Percentiles rank a stretch among this genome's conserved stretches.
These are phyloP conservation scores for Sugiyamaella novakii DNA, from an alignment of 1,139 yeast genomes.

Conservation along the genomic window DNA sequence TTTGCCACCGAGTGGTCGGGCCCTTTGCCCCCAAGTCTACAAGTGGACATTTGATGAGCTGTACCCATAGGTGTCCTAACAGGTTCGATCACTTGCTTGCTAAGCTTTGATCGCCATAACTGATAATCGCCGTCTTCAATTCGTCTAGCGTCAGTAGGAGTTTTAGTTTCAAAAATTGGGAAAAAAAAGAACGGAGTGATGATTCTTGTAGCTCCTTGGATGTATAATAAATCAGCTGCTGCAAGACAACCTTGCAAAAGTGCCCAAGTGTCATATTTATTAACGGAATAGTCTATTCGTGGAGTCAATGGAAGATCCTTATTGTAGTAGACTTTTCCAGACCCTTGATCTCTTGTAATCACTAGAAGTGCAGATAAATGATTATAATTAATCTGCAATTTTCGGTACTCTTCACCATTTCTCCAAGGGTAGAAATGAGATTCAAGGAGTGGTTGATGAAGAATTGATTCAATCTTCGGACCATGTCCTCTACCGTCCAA, in stretches of 20 bases:
- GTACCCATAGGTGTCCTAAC: conserved; percentile 50
- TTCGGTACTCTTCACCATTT: conserved; percentile 44
- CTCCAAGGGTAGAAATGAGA: conserved; percentile 51
- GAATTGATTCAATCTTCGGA: conserved; percentile 55
- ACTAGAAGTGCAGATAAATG: conserved; percentile 49
- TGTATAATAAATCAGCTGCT: conserved; percentile 53
- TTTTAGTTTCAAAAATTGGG: conserved; percentile 47
- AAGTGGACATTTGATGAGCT: conserved; percentile 65
- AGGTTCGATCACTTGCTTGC: conserved; percentile 39
- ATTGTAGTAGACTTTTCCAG: conserved; percentile 43
- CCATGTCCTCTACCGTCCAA: conserved; percentile 62
- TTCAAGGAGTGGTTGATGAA: conserved; percentile 52
- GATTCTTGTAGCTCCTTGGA: conserved; percentile 56
- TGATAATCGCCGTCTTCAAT: conserved; percentile 52
- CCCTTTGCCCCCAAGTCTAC: conserved; percentile 56
- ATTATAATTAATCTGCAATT: conserved; percentile 47
- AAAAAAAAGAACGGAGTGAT: conserved; percentile 46
- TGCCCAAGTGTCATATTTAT: conserved; percentile 50
- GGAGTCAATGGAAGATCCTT: conserved; percentile 46
- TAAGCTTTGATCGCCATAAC: conserved; percentile 47
- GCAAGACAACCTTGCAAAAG: conserved; percentile 47
- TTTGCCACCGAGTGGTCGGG: conserved; percentile 51
- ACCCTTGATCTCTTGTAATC: conserved; percentile 52
- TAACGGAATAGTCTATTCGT: conserved; percentile 48
- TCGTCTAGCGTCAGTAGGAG: conserved; percentile 49